phyloP scores from a whole-genome alignment of 169 alveolate genomes.

The Perkinsus marinus region DNA sequence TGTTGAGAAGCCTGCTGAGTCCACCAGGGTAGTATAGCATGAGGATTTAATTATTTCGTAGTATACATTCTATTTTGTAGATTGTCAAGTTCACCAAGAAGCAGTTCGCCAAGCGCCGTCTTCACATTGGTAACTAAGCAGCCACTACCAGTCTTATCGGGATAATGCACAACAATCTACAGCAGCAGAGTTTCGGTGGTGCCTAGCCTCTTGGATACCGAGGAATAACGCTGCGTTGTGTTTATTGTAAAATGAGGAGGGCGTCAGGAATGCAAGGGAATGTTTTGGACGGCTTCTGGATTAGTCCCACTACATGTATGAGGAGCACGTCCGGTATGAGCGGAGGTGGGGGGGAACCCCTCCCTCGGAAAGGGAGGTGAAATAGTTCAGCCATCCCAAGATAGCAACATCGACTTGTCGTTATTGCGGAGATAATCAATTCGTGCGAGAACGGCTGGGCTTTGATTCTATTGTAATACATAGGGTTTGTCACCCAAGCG shows the following conservation, averaged over 20 bases:
- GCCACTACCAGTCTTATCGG: not conserved
- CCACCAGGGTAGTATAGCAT: slow-evolving; percentile 11
- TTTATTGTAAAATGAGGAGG: not conserved
- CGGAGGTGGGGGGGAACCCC: too few relatives aligned
- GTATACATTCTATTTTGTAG: not conserved
- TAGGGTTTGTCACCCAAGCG: too few relatives aligned
- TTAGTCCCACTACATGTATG: too few relatives aligned
- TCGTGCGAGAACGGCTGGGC: too few relatives aligned
- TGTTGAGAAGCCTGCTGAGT: slow-evolving; percentile 47
- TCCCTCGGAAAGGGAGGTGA: too few relatives aligned
- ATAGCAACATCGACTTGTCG: too few relatives aligned
- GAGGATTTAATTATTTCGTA: not conserved
- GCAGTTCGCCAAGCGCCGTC: slow-evolving; percentile 52
- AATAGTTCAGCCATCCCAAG: too few relatives aligned
- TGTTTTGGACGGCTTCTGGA: too few relatives aligned
- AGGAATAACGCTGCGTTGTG: not conserved
- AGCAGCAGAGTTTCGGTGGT: not conserved
- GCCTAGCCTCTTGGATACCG: not conserved
- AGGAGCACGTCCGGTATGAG: too few relatives aligned
- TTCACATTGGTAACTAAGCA: slow-evolving; percentile 1
- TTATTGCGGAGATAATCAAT: too few relatives aligned
- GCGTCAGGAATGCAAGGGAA: too few relatives aligned
- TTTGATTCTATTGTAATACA: too few relatives aligned
- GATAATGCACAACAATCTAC: not conserved
- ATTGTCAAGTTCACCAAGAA: slow-evolving; percentile 50